These are phyloP conservation scores for Heliocybe sulcata DNA, from an alignment of 1,284 basidiomycete genomes.

Conservation along the genomic window DNA sequence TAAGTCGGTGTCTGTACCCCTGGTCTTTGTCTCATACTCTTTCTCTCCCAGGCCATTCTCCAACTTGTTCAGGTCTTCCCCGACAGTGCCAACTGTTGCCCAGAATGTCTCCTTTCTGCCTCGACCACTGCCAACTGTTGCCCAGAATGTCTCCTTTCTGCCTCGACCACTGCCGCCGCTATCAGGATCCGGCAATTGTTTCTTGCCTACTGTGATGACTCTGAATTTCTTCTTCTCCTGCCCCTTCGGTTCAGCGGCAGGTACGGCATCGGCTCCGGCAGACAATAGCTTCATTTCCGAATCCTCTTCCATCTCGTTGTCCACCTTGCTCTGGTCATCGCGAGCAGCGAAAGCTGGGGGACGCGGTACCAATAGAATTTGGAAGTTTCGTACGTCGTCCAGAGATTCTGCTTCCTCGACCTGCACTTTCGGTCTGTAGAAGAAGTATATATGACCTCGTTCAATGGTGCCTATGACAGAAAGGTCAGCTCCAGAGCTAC, in stretches of 20 bases:
- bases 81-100: slow-evolving; percentile 44
- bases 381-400: slow-evolving; percentile 55
- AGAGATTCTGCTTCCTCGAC: slow-evolving; percentile 44
- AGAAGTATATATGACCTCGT: slow-evolving; percentile 60
- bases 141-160: slow-evolving; percentile 50
- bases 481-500: background rate
- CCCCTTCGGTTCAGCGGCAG: slow-evolving; percentile 29
- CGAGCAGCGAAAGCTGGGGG: slow-evolving; percentile 32
- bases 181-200: slow-evolving; percentile 50
- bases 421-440: slow-evolving; percentile 60
- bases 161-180: slow-evolving; percentile 25
- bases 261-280: slow-evolving; percentile 39
- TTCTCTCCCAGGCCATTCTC: slow-evolving; percentile 45
- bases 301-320: slow-evolving; percentile 18
- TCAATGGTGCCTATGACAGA: slow-evolving; percentile 37
- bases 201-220: slow-evolving; percentile 55
- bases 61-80: slow-evolving; percentile 42
- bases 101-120: slow-evolving; percentile 46
- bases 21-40: slow-evolving; percentile 60
- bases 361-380: slow-evolving; percentile 54
- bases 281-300: slow-evolving; percentile 33
- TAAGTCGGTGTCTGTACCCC: slow-evolving; percentile 25
- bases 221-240: slow-evolving; percentile 40
- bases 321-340: slow-evolving; percentile 9
- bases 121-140: slow-evolving; percentile 32